Base-by-base conservation (phyloP, 2,329 filamentous ascomycete genomes). In the Aspergillus vadensis region DNA sequence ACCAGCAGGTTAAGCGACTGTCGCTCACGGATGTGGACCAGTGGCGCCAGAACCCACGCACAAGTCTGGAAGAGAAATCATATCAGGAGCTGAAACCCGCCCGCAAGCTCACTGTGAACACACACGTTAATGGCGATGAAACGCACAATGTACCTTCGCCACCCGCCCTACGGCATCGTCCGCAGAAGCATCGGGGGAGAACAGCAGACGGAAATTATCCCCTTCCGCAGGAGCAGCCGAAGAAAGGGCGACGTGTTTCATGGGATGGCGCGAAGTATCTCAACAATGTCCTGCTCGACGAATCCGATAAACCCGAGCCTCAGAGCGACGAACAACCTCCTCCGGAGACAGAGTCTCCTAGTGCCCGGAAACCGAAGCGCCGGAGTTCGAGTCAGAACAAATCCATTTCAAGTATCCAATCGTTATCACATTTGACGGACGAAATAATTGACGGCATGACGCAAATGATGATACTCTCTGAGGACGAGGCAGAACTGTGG, bases 1-100 rank as follows among this genome's bases (percentile, higher is more conserved):
- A 73, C 43, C 74, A 77, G 58, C 72, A 76, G 27, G 68, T 78
- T 10, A 79, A 77, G 59, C 75, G 76, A 38, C 63, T 78, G 25
- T 77, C 77, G 7, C 59, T 79, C 6, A 71, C 72, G 3, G 76
- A 79, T 43, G 55, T 74, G 14, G 77, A 79, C 17, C 69, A 70
- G 30, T 70, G 75, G 68, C 72, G 72, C 32, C 76, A 74, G 55
- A 68, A 67, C 32, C 65, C 73, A 15, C 72, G 74, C 25, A 62
- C 67, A 19, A 69, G 62, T 19, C 36, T 72, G 2, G 77, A 78
- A 2, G 73, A 77, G 2, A 77, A 72, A 30, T 55, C 63, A 8
- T 68, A 69, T 21, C 44, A 65, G 3, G 74, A 76, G 30, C 68
- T 70, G 9, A 74, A 74, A 49, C 66, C 67, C 3, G 64, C 63